Evolutionary conservation across 2,329 filamentous ascomycete genomes (phyloP).

Genomic region (Xylaria sp.): DNA sequence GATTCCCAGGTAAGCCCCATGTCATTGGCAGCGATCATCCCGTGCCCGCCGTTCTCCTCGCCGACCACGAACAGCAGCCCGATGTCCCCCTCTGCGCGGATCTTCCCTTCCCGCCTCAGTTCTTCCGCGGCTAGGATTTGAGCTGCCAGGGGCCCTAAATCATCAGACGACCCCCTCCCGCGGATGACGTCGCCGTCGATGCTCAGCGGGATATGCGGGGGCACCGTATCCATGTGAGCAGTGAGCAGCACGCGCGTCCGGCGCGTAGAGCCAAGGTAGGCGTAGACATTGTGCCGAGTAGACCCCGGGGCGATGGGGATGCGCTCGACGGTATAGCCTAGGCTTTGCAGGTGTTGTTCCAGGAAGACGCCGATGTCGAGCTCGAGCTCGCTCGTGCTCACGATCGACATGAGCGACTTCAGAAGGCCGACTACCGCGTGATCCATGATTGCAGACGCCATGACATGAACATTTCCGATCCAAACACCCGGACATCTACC

Average conservation of each 20-base stretch:
- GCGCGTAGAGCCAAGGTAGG: slow-evolving; percentile 49
- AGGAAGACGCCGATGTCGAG: slow-evolving; percentile 49
- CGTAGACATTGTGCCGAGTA: slow-evolving; percentile 52
- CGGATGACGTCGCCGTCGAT: slow-evolving; percentile 52
- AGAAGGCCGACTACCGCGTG: slow-evolving; percentile 44
- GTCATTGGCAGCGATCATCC: slow-evolving; percentile 62
- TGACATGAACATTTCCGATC: neutral
- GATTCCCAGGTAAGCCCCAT: slow-evolving; percentile 55
- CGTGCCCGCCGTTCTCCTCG: slow-evolving; percentile 63
- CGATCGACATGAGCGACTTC: slow-evolving; percentile 50
- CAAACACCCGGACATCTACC: neutral
- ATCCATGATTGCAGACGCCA: slow-evolving; percentile 19
- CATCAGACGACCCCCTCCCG: slow-evolving; percentile 57
- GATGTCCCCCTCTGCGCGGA: slow-evolving; percentile 43
- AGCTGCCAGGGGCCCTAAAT: slow-evolving; percentile 55
- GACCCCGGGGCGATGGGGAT: slow-evolving; percentile 49
- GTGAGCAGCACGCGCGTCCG: slow-evolving; percentile 50
- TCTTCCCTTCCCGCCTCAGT: slow-evolving; percentile 40
- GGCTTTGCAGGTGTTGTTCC: slow-evolving; percentile 45
- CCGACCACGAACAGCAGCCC: slow-evolving; percentile 55
- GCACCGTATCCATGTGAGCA: slow-evolving; percentile 54
- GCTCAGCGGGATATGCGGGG: slow-evolving; percentile 64
- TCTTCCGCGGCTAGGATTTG: slow-evolving; percentile 59
- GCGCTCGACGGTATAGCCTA: slow-evolving; percentile 52
- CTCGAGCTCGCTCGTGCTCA: slow-evolving; percentile 52